Percentiles rank a stretch among this genome's conserved stretches.
Evolutionary conservation across 2,329 filamentous ascomycete genomes (phyloP).

Genomic region (Botryotinia globosa): DNA sequence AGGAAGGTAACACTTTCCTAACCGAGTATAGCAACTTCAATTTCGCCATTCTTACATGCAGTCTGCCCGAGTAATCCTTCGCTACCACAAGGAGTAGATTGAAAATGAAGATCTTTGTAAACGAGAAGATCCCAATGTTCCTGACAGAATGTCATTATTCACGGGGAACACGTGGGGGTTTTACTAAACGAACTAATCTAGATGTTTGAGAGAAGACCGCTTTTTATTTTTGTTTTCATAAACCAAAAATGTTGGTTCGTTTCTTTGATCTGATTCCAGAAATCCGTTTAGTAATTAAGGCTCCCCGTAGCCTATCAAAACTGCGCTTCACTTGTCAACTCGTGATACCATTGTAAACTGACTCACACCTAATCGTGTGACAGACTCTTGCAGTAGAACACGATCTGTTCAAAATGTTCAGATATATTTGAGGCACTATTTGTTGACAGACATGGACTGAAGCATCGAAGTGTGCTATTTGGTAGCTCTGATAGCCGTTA

Average conservation of each 20-base stretch:
- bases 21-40: constrained; percentile 8
- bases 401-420: background rate
- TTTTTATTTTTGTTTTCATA: background rate
- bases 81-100: background rate
- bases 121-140: background rate
- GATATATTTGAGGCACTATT: background rate
- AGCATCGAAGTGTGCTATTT: background rate
- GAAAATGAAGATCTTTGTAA: background rate
- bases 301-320: background rate
- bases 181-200: background rate
- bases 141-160: background rate
- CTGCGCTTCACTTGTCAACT: background rate
- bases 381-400: background rate
- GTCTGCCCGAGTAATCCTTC: background rate
- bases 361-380: background rate
- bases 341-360: background rate
- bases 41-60: constrained; percentile 12
- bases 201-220: background rate
- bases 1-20: constrained; percentile 7
- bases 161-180: no score
- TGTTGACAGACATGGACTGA: background rate
- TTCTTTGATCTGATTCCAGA: background rate
- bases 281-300: background rate
- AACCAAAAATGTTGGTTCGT: background rate
- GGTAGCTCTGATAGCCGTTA: background rate